Conservation (phyloP, 768 basidiomycete genomes). For the Lactifluus piperatus region DNA sequence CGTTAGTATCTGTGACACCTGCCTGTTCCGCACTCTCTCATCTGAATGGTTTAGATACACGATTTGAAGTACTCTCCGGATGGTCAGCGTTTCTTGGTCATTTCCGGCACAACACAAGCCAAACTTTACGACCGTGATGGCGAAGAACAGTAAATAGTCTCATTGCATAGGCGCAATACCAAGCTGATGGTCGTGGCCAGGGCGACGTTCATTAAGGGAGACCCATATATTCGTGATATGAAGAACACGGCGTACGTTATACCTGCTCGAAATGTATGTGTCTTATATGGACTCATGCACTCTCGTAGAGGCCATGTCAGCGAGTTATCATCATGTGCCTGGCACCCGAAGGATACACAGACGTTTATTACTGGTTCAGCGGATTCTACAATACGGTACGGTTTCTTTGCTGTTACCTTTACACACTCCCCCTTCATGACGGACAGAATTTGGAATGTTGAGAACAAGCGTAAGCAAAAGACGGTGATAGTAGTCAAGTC, state of each 20-base stretch:
- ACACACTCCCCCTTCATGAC: not conserved
- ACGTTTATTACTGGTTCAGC: constrained; percentile 89
- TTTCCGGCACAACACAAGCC: constrained; percentile 82
- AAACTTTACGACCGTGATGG: constrained; percentile 91
- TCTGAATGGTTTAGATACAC: constrained; percentile 51
- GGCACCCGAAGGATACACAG: constrained; percentile 84
- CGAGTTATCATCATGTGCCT: constrained; percentile 81
- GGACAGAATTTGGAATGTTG: constrained; percentile 85
- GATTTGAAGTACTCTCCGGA: constrained; percentile 86
- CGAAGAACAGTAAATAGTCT: constrained; percentile 70
- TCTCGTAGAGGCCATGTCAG: constrained; percentile 80
- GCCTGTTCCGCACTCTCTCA: constrained; percentile 6
- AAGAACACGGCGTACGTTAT: constrained; percentile 84
- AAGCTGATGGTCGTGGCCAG: constrained; percentile 48
- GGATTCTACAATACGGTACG: constrained; percentile 89
- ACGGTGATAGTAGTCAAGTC: constrained; percentile 94
- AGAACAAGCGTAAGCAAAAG: constrained; percentile 90
- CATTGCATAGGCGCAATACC: constrained; percentile 23
- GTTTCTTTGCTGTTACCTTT: not conserved
- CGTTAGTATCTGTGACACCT: constrained; percentile 37
- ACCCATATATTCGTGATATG: constrained; percentile 98
- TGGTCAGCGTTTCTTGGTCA: constrained; percentile 76
- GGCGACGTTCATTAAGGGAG: constrained; percentile 83
- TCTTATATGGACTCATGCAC: not conserved
- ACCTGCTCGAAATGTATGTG: not conserved